These are phyloP conservation scores for Solanum hybrid DNA, from an alignment of 305 asterid genomes.

Conservation along the genomic window DNA sequence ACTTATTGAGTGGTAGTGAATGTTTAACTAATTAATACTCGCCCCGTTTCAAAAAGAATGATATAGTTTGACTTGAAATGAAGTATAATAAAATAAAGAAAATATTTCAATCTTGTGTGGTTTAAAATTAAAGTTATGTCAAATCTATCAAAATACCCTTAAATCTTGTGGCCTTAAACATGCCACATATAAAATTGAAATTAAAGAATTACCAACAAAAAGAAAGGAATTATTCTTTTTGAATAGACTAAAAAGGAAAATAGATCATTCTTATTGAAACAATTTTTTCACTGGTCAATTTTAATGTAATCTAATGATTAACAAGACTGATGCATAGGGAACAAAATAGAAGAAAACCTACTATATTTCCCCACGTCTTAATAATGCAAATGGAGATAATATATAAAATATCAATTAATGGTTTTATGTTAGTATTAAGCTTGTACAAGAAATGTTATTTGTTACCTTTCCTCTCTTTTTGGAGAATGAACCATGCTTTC, in stretches of 20 bases:
- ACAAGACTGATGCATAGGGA: not conserved
- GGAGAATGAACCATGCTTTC: too few relatives aligned
- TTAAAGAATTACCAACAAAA: not conserved
- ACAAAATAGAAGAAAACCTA: not conserved
- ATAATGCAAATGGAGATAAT: too few relatives aligned
- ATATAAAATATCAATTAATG: too few relatives aligned
- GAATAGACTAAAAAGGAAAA: not conserved
- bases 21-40: not conserved
- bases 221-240: not conserved
- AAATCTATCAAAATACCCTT: too few relatives aligned
- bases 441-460: too few relatives aligned
- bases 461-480: too few relatives aligned
- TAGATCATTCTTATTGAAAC: not conserved
- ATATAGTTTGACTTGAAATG: not conserved
- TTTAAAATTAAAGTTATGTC: not conserved
- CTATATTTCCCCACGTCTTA: not conserved
- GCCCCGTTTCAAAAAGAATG: not conserved
- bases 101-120: not conserved
- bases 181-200: too few relatives aligned
- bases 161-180: not conserved
- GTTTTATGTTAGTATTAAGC: too few relatives aligned
- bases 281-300: not conserved
- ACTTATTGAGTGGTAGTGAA: not conserved
- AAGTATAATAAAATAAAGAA: not conserved
- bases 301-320: too few relatives aligned